phyloP scores from a whole-genome alignment of 202 grass and related monocot species.

The Sporobolus alterniflorus region DNA sequence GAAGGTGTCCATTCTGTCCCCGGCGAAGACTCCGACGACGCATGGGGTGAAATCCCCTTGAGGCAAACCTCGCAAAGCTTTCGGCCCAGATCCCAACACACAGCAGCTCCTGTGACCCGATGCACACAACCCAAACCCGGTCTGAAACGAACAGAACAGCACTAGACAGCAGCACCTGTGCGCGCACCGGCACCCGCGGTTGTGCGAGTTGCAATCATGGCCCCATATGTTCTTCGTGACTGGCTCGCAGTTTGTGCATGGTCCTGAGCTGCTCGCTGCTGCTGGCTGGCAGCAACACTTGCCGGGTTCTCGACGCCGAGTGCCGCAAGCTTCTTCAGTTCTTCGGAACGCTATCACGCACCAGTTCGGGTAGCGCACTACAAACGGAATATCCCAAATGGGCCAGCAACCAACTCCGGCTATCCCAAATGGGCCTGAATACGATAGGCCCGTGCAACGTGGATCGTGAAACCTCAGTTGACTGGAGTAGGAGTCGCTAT shows the following conservation, averaged over 20 bases:
- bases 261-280: not conserved
- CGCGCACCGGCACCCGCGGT: not conserved
- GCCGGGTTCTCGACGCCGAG: not conserved
- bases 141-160: not conserved
- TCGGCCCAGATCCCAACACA: too few relatives aligned
- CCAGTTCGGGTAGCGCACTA: not conserved
- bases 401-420: too few relatives aligned
- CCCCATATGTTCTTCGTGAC: not conserved
- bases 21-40: too few relatives aligned
- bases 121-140: not conserved
- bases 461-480: too few relatives aligned
- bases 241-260: not conserved
- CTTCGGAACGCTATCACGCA: not conserved
- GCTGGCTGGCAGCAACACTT: not conserved
- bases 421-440: not conserved
- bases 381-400: too few relatives aligned
- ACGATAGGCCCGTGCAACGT: not conserved
- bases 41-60: too few relatives aligned
- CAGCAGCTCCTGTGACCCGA: too few relatives aligned
- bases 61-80: too few relatives aligned
- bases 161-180: not conserved
- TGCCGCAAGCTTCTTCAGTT: not conserved
- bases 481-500: too few relatives aligned
- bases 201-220: not conserved
- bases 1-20: too few relatives aligned